Percentiles rank a stretch among this genome's conserved stretches.
phyloP scores from a whole-genome alignment of 495 filamentous ascomycete genomes.

The Hamigera avellanea region DNA sequence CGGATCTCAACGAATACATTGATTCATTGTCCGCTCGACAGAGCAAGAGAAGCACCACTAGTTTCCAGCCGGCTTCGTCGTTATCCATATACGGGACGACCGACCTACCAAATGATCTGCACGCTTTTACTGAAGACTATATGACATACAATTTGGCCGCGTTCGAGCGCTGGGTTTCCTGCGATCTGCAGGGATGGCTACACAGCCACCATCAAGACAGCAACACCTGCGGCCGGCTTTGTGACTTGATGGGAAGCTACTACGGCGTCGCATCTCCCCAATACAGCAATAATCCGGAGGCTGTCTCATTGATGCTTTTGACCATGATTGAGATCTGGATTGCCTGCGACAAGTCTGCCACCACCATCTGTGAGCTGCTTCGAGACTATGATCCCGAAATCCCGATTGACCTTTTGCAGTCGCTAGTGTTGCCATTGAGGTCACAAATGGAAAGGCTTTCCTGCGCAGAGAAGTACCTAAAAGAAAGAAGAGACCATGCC shows the following conservation, averaged over 20 bases:
- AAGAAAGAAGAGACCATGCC: slow-evolving; percentile 10
- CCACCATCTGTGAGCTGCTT: slow-evolving; percentile 26
- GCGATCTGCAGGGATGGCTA: slow-evolving; percentile 26
- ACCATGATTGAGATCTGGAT: slow-evolving; percentile 53
- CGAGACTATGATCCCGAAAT: slow-evolving; percentile 40
- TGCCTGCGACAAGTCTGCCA: slow-evolving; percentile 42
- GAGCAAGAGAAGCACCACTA: no score
- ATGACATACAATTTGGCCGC: slow-evolving; percentile 8
- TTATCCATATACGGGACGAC: no score
- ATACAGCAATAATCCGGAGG: slow-evolving; percentile 38
- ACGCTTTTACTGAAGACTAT: no score
- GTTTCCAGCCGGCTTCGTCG: no score
- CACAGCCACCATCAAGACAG: slow-evolving; percentile 8
- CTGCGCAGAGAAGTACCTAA: slow-evolving; percentile 39
- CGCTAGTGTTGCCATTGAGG: slow-evolving; percentile 35
- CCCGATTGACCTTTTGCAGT: slow-evolving; percentile 25
- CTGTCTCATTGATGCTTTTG: slow-evolving; percentile 46
- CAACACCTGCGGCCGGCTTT: slow-evolving; percentile 16
- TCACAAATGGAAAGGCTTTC: slow-evolving; percentile 39
- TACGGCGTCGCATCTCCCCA: slow-evolving; percentile 6
- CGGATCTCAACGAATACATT: no score
- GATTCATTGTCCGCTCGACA: no score
- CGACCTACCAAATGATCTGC: no score
- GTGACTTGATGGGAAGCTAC: slow-evolving; percentile 20
- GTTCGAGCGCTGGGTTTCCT: slow-evolving; percentile 34